Evolutionary conservation across 23 red algal genomes (phyloP).

Genomic region (Rhodosorus marinus): DNA sequence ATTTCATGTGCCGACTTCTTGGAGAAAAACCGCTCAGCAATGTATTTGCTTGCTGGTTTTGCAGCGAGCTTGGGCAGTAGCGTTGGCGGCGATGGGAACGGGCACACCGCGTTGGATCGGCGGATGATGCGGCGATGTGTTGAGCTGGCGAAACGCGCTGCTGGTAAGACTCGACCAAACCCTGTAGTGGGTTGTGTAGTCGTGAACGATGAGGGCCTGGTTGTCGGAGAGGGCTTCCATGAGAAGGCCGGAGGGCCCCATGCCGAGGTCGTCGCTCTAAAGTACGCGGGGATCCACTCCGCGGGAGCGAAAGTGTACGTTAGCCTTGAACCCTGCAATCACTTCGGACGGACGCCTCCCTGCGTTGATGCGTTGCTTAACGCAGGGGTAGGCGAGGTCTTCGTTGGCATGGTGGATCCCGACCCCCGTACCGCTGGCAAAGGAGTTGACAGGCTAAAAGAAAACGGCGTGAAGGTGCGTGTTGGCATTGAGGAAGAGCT

Average conservation of each 20-base stretch:
- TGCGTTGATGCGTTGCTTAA: slow-evolving; percentile 47
- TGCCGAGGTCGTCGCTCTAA: slow-evolving; percentile 59
- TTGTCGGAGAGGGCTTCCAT: slow-evolving; percentile 74
- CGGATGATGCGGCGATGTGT: slow-evolving; percentile 62
- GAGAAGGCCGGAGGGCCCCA: slow-evolving; percentile 37
- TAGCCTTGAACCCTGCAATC: slow-evolving; percentile 82
- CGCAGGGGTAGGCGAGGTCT: slow-evolving; percentile 33
- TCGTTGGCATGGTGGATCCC: slow-evolving; percentile 65
- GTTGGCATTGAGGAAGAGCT: slow-evolving; percentile 16
- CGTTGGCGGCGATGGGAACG: too few species aligned
- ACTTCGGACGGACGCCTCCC: slow-evolving; percentile 70
- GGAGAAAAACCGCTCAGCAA: too few species aligned
- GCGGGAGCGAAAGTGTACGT: slow-evolving; percentile 44
- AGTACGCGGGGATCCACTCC: slow-evolving; percentile 7
- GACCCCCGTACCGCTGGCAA: slow-evolving; percentile 49
- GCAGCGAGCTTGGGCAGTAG: too few species aligned
- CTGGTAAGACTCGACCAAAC: slow-evolving; percentile 68
- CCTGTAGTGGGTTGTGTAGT: slow-evolving; percentile 81
- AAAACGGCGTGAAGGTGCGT: slow-evolving; percentile 30
- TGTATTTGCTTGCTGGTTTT: too few species aligned
- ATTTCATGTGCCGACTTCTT: too few species aligned
- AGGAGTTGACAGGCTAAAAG: slow-evolving; percentile 23
- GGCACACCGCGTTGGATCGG: too few species aligned
- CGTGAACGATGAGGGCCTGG: slow-evolving; percentile 4
- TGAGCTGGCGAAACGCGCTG: slow-evolving; percentile 21